phyloP scores from a whole-genome alignment of 2,329 filamentous ascomycete genomes.

The Epichloe sp. region DNA sequence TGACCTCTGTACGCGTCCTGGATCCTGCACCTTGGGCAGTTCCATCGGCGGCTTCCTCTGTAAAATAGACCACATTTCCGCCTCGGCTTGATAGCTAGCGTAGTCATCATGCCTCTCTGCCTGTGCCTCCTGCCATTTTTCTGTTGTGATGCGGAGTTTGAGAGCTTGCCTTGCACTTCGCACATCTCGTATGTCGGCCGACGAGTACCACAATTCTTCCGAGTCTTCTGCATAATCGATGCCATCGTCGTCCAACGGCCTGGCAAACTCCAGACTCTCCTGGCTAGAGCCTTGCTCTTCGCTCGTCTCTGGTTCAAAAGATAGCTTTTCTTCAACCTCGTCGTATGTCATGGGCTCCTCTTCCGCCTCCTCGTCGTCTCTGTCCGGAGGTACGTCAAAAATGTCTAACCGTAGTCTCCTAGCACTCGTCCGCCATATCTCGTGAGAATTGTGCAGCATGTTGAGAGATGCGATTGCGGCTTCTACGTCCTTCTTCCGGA shows the following conservation, averaged over 20 bases:
- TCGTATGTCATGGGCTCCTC: constrained; percentile 27
- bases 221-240: constrained; percentile 3
- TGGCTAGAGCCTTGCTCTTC: neutral
- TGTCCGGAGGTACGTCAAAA: constrained; percentile 21
- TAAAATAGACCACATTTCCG: constrained; percentile 32
- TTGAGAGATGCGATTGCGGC: constrained; percentile 36
- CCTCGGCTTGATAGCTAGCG: constrained; percentile 28
- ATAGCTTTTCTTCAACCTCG: constrained; percentile 29
- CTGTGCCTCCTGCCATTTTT: constrained; percentile 29
- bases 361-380: constrained; percentile 10
- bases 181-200: constrained; percentile 25
- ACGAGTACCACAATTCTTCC: constrained; percentile 23
- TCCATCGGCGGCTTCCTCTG: constrained; percentile 24
- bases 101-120: constrained; percentile 30
- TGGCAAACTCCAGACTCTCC: neutral
- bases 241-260: neutral
- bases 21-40: constrained; percentile 18
- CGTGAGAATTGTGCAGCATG: constrained; percentile 21
- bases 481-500: constrained; percentile 32
- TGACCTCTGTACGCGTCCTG: constrained; percentile 15
- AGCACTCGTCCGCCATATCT: constrained; percentile 36
- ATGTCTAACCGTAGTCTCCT: constrained; percentile 37
- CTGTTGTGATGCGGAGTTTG: constrained; percentile 24
- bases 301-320: neutral
- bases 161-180: constrained; percentile 23